These are phyloP conservation scores for Cydonia oblonga DNA, from an alignment of 331 rosid species.

Conservation along the genomic window DNA sequence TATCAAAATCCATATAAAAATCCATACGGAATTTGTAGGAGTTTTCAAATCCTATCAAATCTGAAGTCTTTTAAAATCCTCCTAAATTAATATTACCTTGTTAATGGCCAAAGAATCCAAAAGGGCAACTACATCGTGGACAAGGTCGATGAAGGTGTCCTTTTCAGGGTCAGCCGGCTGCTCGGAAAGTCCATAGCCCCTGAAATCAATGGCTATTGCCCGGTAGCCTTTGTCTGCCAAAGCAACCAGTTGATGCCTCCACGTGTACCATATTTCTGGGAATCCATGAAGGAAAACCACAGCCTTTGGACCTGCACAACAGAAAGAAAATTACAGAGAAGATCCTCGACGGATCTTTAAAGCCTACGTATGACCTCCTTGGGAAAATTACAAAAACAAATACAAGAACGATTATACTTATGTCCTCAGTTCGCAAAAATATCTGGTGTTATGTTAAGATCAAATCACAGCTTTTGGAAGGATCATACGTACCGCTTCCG, in stretches of 20 bases:
- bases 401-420: background rate
- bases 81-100: no score
- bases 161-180: constrained; percentile 44
- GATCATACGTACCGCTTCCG: constrained; percentile 22
- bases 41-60: no score
- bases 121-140: constrained; percentile 29
- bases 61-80: no score
- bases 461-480: background rate
- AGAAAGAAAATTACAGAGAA: background rate
- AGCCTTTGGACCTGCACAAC: constrained; percentile 31
- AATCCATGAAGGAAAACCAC: constrained; percentile 61
- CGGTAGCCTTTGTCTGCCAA: constrained; percentile 35
- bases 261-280: constrained; percentile 65
- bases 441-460: background rate
- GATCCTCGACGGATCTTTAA: background rate
- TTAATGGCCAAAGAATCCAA: constrained; percentile 32
- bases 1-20: no score
- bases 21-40: no score
- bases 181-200: constrained; percentile 68
- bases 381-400: background rate
- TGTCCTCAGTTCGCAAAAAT: background rate
- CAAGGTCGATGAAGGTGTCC: constrained; percentile 27
- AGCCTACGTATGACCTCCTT: no score
- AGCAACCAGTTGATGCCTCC: constrained; percentile 53
- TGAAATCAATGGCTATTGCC: constrained; percentile 44